phyloP scores from a whole-genome alignment of 2,329 filamentous ascomycete species.

The Knoxdaviesia capensis region DNA sequence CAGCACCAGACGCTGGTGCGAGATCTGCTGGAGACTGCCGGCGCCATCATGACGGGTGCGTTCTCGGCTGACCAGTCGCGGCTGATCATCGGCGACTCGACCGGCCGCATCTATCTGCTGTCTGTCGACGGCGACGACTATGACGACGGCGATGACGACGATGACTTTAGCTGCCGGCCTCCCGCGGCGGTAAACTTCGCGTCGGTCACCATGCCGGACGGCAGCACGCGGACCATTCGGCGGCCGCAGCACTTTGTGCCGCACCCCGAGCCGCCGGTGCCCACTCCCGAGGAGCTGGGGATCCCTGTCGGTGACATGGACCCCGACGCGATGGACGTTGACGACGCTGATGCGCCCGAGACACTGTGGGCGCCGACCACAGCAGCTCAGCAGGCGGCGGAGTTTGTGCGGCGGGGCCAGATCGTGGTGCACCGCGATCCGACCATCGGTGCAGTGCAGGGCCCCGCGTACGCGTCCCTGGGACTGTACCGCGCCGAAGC shows the following conservation, averaged over 20 bases:
- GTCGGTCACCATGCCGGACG: conserved; percentile 14
- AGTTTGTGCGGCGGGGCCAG: conserved; percentile 11
- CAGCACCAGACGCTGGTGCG: conserved; percentile 20
- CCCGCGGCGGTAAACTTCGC: conserved; percentile 14
- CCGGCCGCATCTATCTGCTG: conserved; percentile 36
- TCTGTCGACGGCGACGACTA: conserved; percentile 23
- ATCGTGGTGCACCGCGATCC: conserved; percentile 22
- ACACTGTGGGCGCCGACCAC: conserved; percentile 12
- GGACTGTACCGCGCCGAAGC: conserved; percentile 25
- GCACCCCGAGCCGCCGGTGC: conserved; percentile 28
- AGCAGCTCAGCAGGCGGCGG: too few species aligned
- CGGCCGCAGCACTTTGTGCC: conserved; percentile 26
- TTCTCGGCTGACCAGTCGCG: conserved; percentile 36
- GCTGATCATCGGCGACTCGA: conserved; percentile 39
- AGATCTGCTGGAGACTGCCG: conserved; percentile 31
- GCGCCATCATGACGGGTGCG: conserved; percentile 33
- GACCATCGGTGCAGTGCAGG: conserved; percentile 34
- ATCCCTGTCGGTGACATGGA: conserved; percentile 1
- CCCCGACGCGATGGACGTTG: conserved; percentile 6
- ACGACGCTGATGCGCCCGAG: conserved; percentile 5
- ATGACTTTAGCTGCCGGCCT: too few species aligned
- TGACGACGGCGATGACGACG: too few species aligned
- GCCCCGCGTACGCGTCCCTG: conserved; percentile 25
- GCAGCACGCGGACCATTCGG: conserved; percentile 15
- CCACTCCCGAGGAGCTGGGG: conserved; percentile 3